Evolutionary conservation across 345 rosid genomes (phyloP).

Genomic region (Sonneratia alba): DNA sequence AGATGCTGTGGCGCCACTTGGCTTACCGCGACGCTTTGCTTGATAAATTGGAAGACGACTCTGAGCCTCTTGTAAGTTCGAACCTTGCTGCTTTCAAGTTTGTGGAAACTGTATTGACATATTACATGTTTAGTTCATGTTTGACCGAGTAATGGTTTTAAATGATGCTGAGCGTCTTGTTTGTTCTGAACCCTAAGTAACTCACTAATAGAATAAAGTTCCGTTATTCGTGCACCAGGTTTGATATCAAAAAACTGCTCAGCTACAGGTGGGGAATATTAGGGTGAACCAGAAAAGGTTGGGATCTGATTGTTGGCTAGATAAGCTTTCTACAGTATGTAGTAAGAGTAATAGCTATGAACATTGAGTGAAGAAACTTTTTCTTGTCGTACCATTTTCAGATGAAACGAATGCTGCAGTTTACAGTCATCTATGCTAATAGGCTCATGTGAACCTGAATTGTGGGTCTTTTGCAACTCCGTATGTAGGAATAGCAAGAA

Average conservation of each 20-base stretch:
- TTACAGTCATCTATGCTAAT: background rate
- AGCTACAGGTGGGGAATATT: too few relatives aligned
- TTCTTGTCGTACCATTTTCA: too few relatives aligned
- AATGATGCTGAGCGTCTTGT: background rate
- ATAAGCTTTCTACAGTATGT: too few relatives aligned
- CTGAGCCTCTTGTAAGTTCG: slow-evolving; percentile 45
- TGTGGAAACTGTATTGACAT: background rate
- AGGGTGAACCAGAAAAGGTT: too few relatives aligned
- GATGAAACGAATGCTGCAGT: background rate
- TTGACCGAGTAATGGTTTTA: background rate
- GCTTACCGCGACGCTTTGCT: slow-evolving; percentile 51
- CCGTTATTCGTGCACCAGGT: background rate
- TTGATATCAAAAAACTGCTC: too few relatives aligned
- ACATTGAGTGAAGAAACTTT: too few relatives aligned
- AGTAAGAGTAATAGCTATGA: too few relatives aligned
- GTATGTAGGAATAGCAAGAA: too few relatives aligned
- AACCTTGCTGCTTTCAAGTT: background rate
- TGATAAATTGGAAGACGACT: slow-evolving; percentile 39
- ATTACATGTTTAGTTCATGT: background rate
- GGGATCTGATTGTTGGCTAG: too few relatives aligned
- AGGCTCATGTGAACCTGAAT: background rate
- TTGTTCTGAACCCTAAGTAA: background rate
- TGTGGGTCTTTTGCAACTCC: too few relatives aligned
- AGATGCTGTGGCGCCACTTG: slow-evolving; percentile 89
- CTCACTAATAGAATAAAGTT: background rate